These are phyloP conservation scores for Stemphylium vesicarium DNA, from an alignment of 2,329 filamentous ascomycete genomes.

Conservation along the genomic window DNA sequence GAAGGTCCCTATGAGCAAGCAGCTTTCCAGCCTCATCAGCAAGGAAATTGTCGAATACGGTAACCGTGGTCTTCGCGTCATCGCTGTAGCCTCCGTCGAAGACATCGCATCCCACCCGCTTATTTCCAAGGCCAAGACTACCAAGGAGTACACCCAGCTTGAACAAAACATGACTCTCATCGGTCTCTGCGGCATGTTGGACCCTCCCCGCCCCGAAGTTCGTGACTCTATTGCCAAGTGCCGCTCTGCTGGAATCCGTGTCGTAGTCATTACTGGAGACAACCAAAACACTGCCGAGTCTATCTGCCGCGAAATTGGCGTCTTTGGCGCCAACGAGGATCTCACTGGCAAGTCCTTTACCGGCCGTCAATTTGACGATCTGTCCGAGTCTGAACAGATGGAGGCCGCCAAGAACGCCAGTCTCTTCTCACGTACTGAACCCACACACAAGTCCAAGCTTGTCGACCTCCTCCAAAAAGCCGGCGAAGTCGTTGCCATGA, in stretches of 20 bases:
- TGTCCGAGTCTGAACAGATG: constrained; percentile 79
- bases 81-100: constrained; percentile 86
- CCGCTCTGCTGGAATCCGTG: constrained; percentile 89
- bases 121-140: constrained; percentile 76
- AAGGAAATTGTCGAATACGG: constrained; percentile 88
- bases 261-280: constrained; percentile 97
- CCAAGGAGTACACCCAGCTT: constrained; percentile 80
- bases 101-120: constrained; percentile 74
- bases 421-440: constrained; percentile 95
- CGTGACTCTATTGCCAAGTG: constrained; percentile 85
- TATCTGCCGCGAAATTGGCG: constrained; percentile 95
- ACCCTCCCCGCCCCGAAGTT: constrained; percentile 93
- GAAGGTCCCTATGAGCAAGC: constrained; percentile 73
- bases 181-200: constrained; percentile 93
- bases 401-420: constrained; percentile 84
- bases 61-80: constrained; percentile 90
- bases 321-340: constrained; percentile 83
- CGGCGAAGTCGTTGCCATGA: constrained; percentile 98
- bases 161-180: constrained; percentile 95
- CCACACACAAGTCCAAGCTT: constrained; percentile 94
- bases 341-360: constrained; percentile 92
- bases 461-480: constrained; percentile 93
- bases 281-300: constrained; percentile 97
- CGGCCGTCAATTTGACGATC: constrained; percentile 89
- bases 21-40: constrained; percentile 72